Evolutionary conservation across 352 stramenopile genomes (phyloP).

Genomic region (Pythium grandisporangium): DNA sequence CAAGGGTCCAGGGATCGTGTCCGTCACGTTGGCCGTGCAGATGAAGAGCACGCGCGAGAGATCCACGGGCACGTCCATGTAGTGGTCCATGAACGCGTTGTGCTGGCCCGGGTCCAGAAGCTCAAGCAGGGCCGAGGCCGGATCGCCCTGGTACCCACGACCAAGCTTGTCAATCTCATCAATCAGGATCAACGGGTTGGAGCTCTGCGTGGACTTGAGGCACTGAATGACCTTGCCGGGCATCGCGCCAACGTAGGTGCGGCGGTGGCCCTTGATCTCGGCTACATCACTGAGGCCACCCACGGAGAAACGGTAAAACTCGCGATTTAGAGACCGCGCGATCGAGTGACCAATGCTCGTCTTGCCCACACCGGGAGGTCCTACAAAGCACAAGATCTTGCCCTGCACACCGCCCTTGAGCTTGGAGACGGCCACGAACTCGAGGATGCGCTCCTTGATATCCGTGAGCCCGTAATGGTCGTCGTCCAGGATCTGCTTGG

Average conservation of each 20-base stretch:
- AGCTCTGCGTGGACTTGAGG: constrained; percentile 95
- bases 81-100: constrained; percentile 96
- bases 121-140: constrained; percentile 94
- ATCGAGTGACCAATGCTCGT: constrained; percentile 96
- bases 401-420: constrained; percentile 93
- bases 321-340: constrained; percentile 91
- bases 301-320: constrained; percentile 99
- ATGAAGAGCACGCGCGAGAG: constrained; percentile 96
- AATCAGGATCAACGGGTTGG: constrained; percentile 98
- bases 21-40: constrained; percentile 95
- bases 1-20: constrained; percentile 95
- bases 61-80: constrained; percentile 98
- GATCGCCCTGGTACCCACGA: constrained; percentile 88
- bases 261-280: constrained; percentile 98
- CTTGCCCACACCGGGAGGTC: constrained; percentile 91
- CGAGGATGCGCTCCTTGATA: constrained; percentile 98
- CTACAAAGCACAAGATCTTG: constrained; percentile 97
- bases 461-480: constrained; percentile 98
- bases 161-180: constrained; percentile 93
- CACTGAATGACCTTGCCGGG: constrained; percentile 98
- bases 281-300: constrained; percentile 95
- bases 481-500: constrained; percentile 91
- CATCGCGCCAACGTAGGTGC: constrained; percentile 99
- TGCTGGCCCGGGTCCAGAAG: constrained; percentile 97
- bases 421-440: constrained; percentile 99